Evolutionary conservation across 768 basidiomycete genomes (phyloP).

Genomic region (Suillus luteus): DNA sequence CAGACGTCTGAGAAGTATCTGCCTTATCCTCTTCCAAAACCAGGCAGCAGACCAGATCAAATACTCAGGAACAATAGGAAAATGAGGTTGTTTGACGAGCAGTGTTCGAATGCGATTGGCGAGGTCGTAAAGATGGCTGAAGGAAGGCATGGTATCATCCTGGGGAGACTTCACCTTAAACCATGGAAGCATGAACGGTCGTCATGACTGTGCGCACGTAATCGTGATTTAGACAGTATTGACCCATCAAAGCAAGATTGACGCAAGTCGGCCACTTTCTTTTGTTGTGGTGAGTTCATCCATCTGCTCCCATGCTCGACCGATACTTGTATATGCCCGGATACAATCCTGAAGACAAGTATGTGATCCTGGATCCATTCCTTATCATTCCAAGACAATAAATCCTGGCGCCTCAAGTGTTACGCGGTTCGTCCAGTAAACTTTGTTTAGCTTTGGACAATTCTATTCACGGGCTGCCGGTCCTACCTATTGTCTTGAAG

Average conservation of each 20-base stretch:
- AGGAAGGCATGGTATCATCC: conserved; percentile 47
- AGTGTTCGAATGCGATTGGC: conserved; percentile 49
- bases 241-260: background rate
- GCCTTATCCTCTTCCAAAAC: conserved; percentile 17
- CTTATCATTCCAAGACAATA: conserved; percentile 5
- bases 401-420: background rate
- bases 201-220: background rate
- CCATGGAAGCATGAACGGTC: conserved; percentile 25
- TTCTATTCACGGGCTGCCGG: conserved; percentile 22
- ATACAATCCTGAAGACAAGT: conserved; percentile 1
- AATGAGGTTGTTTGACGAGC: conserved; percentile 35
- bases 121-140: conserved; percentile 64
- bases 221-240: background rate
- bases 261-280: background rate
- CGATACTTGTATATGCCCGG: background rate
- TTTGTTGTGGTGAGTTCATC: background rate
- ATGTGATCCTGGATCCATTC: background rate
- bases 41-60: conserved; percentile 18
- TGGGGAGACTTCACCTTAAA: conserved; percentile 47
- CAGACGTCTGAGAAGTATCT: conserved; percentile 23
- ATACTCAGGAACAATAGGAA: conserved; percentile 23
- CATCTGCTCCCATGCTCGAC: background rate
- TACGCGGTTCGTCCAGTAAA: background rate
- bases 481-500: conserved; percentile 1
- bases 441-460: conserved; percentile 15